Conservation (phyloP, 2,329 filamentous ascomycete species). For the Coniochaeta ligniaria region DNA sequence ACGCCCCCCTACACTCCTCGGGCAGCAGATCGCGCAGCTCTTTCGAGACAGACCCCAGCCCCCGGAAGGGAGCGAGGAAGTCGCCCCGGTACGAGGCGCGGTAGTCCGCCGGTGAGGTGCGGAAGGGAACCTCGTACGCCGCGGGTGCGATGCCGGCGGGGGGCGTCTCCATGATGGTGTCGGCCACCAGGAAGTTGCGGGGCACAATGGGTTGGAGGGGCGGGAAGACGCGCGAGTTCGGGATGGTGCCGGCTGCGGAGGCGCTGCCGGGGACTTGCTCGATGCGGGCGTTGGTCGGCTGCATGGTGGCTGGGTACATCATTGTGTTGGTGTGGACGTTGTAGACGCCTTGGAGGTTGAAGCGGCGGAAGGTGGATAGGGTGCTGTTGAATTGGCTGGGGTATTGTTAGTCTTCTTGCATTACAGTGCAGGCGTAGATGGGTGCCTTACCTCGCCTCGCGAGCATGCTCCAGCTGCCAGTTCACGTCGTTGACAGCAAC, state of each 20-base stretch:
- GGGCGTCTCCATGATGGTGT: slow-evolving; percentile 46
- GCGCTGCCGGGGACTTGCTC: slow-evolving; percentile 54
- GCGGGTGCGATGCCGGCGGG: slow-evolving; percentile 36
- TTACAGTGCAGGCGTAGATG: background rate
- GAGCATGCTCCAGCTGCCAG: slow-evolving; percentile 93
- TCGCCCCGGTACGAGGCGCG: slow-evolving; percentile 25
- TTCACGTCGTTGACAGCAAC: slow-evolving; percentile 88
- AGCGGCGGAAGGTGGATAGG: slow-evolving; percentile 60
- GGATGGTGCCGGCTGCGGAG: background rate
- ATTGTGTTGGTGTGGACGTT: slow-evolving; percentile 91
- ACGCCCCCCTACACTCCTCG: slow-evolving; percentile 63
- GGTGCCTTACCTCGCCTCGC: slow-evolving; percentile 71
- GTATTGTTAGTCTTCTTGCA: slow-evolving; percentile 5
- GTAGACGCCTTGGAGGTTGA: slow-evolving; percentile 72
- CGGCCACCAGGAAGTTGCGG: slow-evolving; percentile 50
- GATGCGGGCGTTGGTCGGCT: slow-evolving; percentile 80
- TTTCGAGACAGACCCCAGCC: slow-evolving; percentile 55
- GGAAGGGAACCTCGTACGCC: slow-evolving; percentile 34
- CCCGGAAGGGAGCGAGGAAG: slow-evolving; percentile 47
- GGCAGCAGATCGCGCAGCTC: slow-evolving; percentile 62
- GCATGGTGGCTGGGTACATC: slow-evolving; percentile 81
- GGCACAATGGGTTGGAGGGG: slow-evolving; percentile 40
- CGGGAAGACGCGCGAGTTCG: slow-evolving; percentile 32
- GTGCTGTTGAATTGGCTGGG: slow-evolving; percentile 74
- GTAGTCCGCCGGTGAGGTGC: slow-evolving; percentile 24